Percentiles rank a stretch among this genome's conserved stretches.
These are phyloP conservation scores for Crithidia fasciculata DNA, from an alignment of 208 protist species.

Conservation along the genomic window DNA sequence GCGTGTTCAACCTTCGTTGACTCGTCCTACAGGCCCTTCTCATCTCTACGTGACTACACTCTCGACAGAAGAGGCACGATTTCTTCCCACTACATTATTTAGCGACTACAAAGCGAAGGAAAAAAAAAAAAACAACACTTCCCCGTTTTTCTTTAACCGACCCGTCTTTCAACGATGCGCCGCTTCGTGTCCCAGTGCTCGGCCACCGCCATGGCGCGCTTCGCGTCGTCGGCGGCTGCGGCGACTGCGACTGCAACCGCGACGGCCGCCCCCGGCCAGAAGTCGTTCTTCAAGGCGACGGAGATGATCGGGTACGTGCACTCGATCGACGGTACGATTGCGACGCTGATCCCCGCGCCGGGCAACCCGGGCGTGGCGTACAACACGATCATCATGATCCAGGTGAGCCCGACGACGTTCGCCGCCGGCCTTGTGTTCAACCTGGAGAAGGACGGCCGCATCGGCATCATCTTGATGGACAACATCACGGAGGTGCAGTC, in stretches of 20 bases:
- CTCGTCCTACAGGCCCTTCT: no score
- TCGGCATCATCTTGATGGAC: conserved; percentile 89
- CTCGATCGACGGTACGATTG: conserved; percentile 89
- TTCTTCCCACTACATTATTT: no score
- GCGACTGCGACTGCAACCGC: conserved; percentile 29
- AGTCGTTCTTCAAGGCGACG: conserved; percentile 85
- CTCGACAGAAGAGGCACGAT: no score
- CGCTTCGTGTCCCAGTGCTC: conserved; percentile 60
- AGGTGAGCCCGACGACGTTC: conserved; percentile 81
- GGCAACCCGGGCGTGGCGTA: conserved; percentile 81
- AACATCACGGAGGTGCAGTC: conserved; percentile 88
- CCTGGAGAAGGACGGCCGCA: conserved; percentile 86
- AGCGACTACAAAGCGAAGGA: no score
- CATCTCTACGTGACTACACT: no score
- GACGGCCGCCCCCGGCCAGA: conserved; percentile 52
- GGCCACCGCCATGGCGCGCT: conserved; percentile 42
- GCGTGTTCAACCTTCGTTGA: no score
- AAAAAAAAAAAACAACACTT: no score
- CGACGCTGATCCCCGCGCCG: conserved; percentile 79
- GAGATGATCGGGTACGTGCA: conserved; percentile 90
- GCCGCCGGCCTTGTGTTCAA: conserved; percentile 84
- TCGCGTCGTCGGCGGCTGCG: conserved; percentile 42
- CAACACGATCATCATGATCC: conserved; percentile 89
- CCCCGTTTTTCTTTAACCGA: not conserved
- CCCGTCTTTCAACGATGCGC: conserved; percentile 37